Evolutionary conservation across 352 stramenopile genomes (phyloP).

Genomic region (Aphanomyces stellatus): DNA sequence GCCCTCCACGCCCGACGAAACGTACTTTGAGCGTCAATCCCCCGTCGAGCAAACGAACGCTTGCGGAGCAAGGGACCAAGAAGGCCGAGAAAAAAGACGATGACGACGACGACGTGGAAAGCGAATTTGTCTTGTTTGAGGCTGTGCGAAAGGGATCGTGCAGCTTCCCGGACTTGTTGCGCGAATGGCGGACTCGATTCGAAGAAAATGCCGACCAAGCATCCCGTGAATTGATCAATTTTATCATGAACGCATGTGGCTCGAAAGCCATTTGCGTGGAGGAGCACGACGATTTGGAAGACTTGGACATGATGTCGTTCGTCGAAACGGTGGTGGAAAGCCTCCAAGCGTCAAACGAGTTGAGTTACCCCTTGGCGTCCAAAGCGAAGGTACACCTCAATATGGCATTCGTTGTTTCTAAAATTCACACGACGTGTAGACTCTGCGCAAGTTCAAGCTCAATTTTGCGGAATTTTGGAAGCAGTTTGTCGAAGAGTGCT

Average conservation of each 20-base stretch:
- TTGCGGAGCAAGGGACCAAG: background rate
- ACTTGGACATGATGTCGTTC: slow-evolving; percentile 64
- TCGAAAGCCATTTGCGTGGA: background rate
- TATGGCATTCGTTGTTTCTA: background rate
- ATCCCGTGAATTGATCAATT: slow-evolving; percentile 65
- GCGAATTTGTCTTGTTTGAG: slow-evolving; percentile 24
- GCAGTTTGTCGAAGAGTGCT: slow-evolving; percentile 62
- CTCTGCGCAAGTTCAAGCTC: slow-evolving; percentile 33
- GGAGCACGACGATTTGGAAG: slow-evolving; percentile 40
- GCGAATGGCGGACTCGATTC: slow-evolving; percentile 62
- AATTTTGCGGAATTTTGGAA: slow-evolving; percentile 75
- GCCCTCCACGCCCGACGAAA: background rate
- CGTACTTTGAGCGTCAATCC: background rate
- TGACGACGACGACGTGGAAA: background rate
- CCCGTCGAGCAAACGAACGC: background rate
- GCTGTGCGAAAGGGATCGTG: slow-evolving; percentile 42
- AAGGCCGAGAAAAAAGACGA: background rate
- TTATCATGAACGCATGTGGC: slow-evolving; percentile 44
- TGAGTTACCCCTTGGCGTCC: slow-evolving; percentile 56
- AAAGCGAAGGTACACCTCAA: slow-evolving; percentile 30
- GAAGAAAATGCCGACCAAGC: slow-evolving; percentile 43
- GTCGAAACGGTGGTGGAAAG: slow-evolving; percentile 55
- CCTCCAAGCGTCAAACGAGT: slow-evolving; percentile 42
- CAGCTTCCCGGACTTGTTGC: slow-evolving; percentile 40
- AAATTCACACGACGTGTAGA: no score